These are phyloP conservation scores for Saturnispora galanensis DNA, from an alignment of 805 yeast genomes.

Conservation along the genomic window DNA sequence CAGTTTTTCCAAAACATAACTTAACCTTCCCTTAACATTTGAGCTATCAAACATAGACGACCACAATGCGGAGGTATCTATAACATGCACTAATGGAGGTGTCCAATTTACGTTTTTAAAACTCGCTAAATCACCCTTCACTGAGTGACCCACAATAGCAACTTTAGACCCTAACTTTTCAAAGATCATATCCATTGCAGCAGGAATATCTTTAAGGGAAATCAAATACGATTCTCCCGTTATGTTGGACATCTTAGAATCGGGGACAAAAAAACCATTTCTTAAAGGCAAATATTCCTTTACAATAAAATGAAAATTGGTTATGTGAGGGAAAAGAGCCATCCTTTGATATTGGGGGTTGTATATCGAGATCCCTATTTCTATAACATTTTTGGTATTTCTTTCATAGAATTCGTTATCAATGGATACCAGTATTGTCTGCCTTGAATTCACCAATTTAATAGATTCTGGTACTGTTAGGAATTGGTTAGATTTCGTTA, in stretches of 20 bases:
- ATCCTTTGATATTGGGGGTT: conserved; percentile 23
- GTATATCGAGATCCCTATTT: conserved; percentile 24
- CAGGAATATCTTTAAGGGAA: conserved; percentile 10
- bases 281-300: conserved; percentile 15
- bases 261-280: conserved; percentile 22
- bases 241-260: conserved; percentile 19
- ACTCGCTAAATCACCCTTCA: conserved; percentile 20
- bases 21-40: conserved; percentile 14
- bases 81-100: conserved; percentile 15
- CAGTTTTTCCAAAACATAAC: conserved; percentile 21
- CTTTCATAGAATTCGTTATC: conserved; percentile 23
- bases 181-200: conserved; percentile 12
- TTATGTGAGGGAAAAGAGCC: conserved; percentile 24
- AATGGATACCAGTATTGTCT: conserved; percentile 18
- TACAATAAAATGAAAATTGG: conserved; percentile 21
- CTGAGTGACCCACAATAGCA: conserved; percentile 24
- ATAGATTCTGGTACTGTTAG: conserved; percentile 20
- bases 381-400: conserved; percentile 15
- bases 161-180: conserved; percentile 13
- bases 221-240: conserved; percentile 23
- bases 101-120: conserved; percentile 13
- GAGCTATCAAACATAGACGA: conserved; percentile 12
- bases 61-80: conserved; percentile 25
- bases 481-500: background rate
- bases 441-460: conserved; percentile 15